These are phyloP conservation scores for Sutorius eximius DNA, from an alignment of 1,284 basidiomycete species.

Conservation along the genomic window DNA sequence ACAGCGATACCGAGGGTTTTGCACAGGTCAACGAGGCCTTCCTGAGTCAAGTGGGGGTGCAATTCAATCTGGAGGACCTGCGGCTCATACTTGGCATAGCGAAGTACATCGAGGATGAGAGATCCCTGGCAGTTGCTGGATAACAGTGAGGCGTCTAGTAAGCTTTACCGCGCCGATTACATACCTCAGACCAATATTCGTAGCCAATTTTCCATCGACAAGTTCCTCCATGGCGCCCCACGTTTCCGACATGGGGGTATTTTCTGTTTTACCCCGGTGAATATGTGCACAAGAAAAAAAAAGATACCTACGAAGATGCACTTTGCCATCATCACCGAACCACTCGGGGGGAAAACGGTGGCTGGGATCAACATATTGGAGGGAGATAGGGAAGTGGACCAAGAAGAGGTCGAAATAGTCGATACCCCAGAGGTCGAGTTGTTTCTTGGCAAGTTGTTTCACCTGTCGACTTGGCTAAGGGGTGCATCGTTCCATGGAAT, in stretches of 20 bases:
- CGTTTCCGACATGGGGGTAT: slow-evolving; percentile 72
- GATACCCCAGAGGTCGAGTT: slow-evolving; percentile 74
- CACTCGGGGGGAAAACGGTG: slow-evolving; percentile 79
- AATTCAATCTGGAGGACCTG: slow-evolving; percentile 76
- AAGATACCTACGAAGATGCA: slow-evolving; percentile 50
- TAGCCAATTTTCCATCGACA: slow-evolving; percentile 65
- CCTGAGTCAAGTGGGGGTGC: slow-evolving; percentile 77
- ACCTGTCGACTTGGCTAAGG: slow-evolving; percentile 39
- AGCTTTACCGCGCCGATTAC: not conserved
- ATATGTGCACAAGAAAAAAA: slow-evolving; percentile 2
- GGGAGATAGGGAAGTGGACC: slow-evolving; percentile 77
- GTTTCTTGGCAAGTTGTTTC: slow-evolving; percentile 54
- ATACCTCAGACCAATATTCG: slow-evolving; percentile 68
- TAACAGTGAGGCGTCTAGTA: slow-evolving; percentile 1
- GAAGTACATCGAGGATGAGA: slow-evolving; percentile 63
- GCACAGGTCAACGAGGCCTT: slow-evolving; percentile 58
- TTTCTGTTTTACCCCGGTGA: slow-evolving; percentile 40
- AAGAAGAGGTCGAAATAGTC: slow-evolving; percentile 79
- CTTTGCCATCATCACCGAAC: slow-evolving; percentile 65
- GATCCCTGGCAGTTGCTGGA: slow-evolving; percentile 64
- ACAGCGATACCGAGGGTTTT: slow-evolving; percentile 64
- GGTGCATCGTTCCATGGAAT: not conserved
- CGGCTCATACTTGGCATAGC: slow-evolving; percentile 70
- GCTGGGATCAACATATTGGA: slow-evolving; percentile 74
- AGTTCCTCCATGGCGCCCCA: slow-evolving; percentile 76